Evolutionary conservation across 345 rosid genomes (phyloP), one percentile per base, ranked within the genome.

Genomic region (Eucalyptus curtisii): DNA sequence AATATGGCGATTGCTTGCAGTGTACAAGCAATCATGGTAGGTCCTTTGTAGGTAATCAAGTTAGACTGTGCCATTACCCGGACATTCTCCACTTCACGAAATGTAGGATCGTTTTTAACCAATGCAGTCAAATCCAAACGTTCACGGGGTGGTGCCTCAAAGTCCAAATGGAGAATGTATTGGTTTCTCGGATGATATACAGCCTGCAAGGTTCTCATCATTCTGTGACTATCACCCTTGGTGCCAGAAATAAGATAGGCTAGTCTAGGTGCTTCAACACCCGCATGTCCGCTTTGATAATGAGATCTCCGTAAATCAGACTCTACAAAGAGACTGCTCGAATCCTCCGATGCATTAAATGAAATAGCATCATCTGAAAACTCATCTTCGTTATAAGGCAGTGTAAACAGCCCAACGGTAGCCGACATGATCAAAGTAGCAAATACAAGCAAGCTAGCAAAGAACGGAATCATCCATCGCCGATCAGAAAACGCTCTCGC

Each of bases 111-210:
- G 64, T 86, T 95, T 94, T 95, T 97, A 87, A 97, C 95, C 87
- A 91, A 90, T 71, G 90, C 90, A 5, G 96, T 91, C 92, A 97
- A 91, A 88, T 96, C 98, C 92, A 95, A 86, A 88, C 99, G 92
- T 92, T 97, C 99, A 19, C 98, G 94, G 5, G 98, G 97, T 2
- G 98, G 99, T 57, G 98, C 99, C 92, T 97, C 99, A 17, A 97
- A 98, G 92, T 97, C 99, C 93, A 96, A 92, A 91, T 96, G 99
- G 79, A 97, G 91, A 89, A 97, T 95, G 90, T 97, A 97, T 93
- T 96, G 99, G 91, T 97, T 97, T 90, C 99, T 94, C 3, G 99
- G 99, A 91, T 97, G 99, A 90, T 96, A 97, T 48, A 97, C 97
- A 30, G 97, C 99, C 90, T 96, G 97, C 90, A 97, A 93, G 37